Base-by-base conservation (phyloP, 495 filamentous ascomycete species). In the Glonium stellatum region DNA sequence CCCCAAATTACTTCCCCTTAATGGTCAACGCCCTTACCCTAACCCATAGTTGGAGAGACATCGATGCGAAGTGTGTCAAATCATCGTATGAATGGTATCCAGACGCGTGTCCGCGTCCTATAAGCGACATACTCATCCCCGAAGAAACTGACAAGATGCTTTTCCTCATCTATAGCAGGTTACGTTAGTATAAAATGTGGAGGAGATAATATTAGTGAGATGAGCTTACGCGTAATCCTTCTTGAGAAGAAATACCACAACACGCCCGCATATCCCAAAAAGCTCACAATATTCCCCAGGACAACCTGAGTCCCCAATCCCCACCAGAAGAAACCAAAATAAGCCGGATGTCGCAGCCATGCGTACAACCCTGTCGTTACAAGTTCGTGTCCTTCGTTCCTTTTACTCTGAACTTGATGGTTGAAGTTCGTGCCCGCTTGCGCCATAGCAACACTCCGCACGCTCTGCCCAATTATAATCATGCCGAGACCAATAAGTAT, bases 251-350 rank as follows among this genome's bases (percentile, higher is more conserved):
- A 98, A 58, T 73, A 78, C 88, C 88, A 95, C 67, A 97, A 69
- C 19, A 92, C 85, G 22, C 82, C 65, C 2, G 82, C 73, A 79
- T 95, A 97, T 23, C 72, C 86, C 21, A 86, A 62, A 19, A 92
- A 81, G 67, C 90, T 92, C 0, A 95, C 66, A 13, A 78, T 71
- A 75, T 98, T 98, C 35, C 92, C 92, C 57, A 96, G 76, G 27
- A 95, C 83, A 55, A 97, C 65, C 78, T 98, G 93, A 41, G 90
- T 95, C 1, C 93, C 93, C n/a, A 97, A 58, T 0, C 87, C 90
- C 92, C 91, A 98, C 87, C 90, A 97, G 70, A 95, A 98, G 74
- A 95, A 98, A 1, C 93, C 93, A 73, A 97, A 97, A 70, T 98
- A 98, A 44, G 84, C 85, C 51, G 93, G 93, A 72, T 98, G 93